Evolutionary conservation across 768 basidiomycete species (phyloP).

Genomic region (Pleurotus citrinopileatus): DNA sequence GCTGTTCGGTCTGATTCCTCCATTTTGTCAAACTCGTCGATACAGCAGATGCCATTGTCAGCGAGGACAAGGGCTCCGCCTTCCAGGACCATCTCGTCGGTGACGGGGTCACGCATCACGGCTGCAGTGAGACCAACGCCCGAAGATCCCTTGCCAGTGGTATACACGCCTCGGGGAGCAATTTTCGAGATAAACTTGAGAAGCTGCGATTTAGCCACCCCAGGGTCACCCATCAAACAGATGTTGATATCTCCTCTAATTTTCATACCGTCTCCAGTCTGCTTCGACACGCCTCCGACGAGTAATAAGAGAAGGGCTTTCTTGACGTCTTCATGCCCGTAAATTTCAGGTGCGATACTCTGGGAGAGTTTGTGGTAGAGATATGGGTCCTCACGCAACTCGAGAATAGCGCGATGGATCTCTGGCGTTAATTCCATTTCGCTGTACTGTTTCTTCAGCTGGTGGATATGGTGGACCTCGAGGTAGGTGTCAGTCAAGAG

Average conservation of each 20-base stretch:
- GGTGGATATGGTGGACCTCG: conserved; percentile 86
- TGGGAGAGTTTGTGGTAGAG: conserved; percentile 86
- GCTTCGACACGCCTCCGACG: conserved; percentile 95
- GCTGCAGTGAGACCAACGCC: conserved; percentile 99
- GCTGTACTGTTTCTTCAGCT: conserved; percentile 96
- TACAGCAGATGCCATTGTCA: conserved; percentile 99
- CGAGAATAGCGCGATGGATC: conserved; percentile 65
- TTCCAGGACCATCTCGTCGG: conserved; percentile 99
- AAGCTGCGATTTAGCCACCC: conserved; percentile 97
- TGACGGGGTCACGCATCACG: conserved; percentile 98
- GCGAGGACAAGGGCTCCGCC: conserved; percentile 98
- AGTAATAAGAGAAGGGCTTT: conserved; percentile 90
- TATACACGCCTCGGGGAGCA: conserved; percentile 96
- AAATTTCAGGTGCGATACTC: conserved; percentile 98
- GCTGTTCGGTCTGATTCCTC: conserved; percentile 96
- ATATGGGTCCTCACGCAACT: conserved; percentile 70
- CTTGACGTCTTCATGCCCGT: conserved; percentile 96
- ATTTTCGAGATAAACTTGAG: conserved; percentile 99
- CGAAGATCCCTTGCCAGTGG: conserved; percentile 97
- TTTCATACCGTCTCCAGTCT: conserved; percentile 96
- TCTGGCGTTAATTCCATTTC: conserved; percentile 92
- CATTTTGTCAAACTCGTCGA: conserved; percentile 99
- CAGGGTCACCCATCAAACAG: conserved; percentile 99
- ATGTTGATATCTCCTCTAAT: conserved; percentile 97
- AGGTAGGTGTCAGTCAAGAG: conserved; percentile 97